Evolutionary conservation across 2,329 filamentous ascomycete genomes (phyloP).

Genomic region (Ascocoryne sarcoides): DNA sequence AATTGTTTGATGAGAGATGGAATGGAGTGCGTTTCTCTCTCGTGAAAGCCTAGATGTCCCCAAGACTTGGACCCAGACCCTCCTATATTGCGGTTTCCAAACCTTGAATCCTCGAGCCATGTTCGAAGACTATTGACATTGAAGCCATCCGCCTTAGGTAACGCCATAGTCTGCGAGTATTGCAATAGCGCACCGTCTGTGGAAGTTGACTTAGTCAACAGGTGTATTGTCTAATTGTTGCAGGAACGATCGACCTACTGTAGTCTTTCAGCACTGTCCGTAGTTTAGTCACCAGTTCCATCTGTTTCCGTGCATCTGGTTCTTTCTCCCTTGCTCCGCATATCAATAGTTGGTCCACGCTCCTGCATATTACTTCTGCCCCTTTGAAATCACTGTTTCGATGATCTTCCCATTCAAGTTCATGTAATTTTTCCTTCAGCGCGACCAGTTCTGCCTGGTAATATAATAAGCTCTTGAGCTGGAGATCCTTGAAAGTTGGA

Average conservation of each 20-base stretch:
- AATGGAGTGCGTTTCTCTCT: no score
- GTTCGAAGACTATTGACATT: slow-evolving; percentile 8
- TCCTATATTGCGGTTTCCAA: no score
- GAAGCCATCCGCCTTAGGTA: slow-evolving; percentile 9
- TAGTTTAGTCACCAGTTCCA: slow-evolving; percentile 8
- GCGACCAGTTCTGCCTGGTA: slow-evolving; percentile 12
- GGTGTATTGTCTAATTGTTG: no score
- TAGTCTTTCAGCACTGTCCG: slow-evolving; percentile 12
- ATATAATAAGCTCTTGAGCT: slow-evolving; percentile 16
- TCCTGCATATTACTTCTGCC: no score
- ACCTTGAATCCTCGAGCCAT: background rate
- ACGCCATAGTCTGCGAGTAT: slow-evolving; percentile 6
- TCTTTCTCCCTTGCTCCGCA: background rate
- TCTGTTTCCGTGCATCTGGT: slow-evolving; percentile 1
- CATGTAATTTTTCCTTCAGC: slow-evolving; percentile 6
- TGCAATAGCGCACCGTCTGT: slow-evolving; percentile 13
- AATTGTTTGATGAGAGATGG: background rate
- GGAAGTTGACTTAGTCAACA: background rate
- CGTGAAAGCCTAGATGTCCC: no score
- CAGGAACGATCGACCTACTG: no score
- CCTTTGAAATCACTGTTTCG: no score
- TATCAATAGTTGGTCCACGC: no score
- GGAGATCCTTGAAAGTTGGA: slow-evolving; percentile 10
- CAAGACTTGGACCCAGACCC: no score
- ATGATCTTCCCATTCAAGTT: slow-evolving; percentile 9